Evolutionary conservation across 768 basidiomycete species (phyloP).

Genomic region (Boletus reticulatus): DNA sequence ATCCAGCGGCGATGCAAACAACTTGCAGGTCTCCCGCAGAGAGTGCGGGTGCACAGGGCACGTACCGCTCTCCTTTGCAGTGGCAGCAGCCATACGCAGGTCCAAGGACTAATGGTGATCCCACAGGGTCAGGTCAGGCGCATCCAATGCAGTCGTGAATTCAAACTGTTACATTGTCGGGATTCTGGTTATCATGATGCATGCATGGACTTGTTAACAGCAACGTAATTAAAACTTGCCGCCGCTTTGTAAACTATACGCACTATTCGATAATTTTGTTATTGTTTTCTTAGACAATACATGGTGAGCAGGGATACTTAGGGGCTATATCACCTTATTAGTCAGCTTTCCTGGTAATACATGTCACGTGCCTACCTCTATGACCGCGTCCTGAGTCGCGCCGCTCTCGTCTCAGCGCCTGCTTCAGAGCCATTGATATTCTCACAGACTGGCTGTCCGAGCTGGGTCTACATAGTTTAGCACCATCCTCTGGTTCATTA

Average conservation of each 20-base stretch:
- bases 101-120: conserved; percentile 37
- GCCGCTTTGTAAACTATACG: conserved; percentile 21
- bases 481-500: background rate
- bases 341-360: background rate
- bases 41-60: conserved; percentile 20
- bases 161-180: background rate
- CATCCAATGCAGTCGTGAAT: conserved; percentile 3
- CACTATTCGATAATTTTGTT: conserved; percentile 10
- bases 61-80: conserved; percentile 27
- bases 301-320: background rate
- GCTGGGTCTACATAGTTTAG: background rate
- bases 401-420: no score
- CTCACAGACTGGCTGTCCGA: background rate
- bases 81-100: conserved; percentile 38
- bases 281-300: background rate
- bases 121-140: conserved; percentile 23
- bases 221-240: conserved; percentile 2
- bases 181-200: background rate
- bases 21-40: conserved; percentile 13
- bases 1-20: conserved; percentile 14
- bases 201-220: conserved; percentile 5
- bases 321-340: background rate
- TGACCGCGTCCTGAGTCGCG: conserved; percentile 3
- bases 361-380: conserved; percentile 6
- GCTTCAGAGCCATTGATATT: background rate